These are phyloP conservation scores for Lithohypha guttulata DNA, from an alignment of 2,329 filamentous ascomycete species.

Conservation along the genomic window DNA sequence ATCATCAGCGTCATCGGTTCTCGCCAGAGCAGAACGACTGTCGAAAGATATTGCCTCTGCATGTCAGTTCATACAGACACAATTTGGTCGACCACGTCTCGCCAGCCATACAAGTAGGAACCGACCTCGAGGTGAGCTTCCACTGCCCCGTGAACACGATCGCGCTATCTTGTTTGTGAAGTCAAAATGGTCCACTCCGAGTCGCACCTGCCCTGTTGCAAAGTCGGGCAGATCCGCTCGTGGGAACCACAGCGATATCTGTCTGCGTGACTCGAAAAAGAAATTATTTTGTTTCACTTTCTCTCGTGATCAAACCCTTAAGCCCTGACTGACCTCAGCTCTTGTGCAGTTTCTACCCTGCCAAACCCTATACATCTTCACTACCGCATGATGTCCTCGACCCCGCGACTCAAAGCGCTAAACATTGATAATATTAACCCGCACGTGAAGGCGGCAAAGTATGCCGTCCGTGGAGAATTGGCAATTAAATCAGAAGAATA, in stretches of 20 bases:
- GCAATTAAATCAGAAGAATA: conserved; percentile 89
- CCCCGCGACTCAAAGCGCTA: conserved; percentile 42
- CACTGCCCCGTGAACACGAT: background rate
- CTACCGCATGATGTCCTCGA: conserved; percentile 37
- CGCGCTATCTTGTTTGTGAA: conserved; percentile 2
- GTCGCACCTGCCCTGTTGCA: conserved; percentile 14
- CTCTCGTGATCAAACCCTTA: conserved; percentile 2
- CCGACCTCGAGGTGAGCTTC: conserved; percentile 10
- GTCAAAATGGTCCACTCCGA: conserved; percentile 10
- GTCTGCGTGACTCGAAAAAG: conserved; percentile 6
- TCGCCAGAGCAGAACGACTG: conserved; percentile 15
- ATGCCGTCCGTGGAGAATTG: conserved; percentile 92
- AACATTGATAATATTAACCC: conserved; percentile 85
- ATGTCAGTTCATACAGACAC: conserved; percentile 8
- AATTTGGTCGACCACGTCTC: conserved; percentile 1
- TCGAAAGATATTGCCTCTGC: conserved; percentile 16
- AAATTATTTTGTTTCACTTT: conserved; percentile 5
- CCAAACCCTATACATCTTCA: conserved; percentile 20
- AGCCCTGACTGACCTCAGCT: conserved; percentile 9
- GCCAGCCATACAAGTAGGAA: conserved; percentile 13
- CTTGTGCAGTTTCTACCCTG: conserved; percentile 1
- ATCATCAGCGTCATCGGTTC: conserved; percentile 12
- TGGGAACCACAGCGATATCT: background rate
- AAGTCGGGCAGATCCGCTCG: conserved; percentile 7
- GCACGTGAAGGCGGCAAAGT: conserved; percentile 75